Conservation (phyloP, 2,329 filamentous ascomycete species). For the Fusarium sp. region DNA sequence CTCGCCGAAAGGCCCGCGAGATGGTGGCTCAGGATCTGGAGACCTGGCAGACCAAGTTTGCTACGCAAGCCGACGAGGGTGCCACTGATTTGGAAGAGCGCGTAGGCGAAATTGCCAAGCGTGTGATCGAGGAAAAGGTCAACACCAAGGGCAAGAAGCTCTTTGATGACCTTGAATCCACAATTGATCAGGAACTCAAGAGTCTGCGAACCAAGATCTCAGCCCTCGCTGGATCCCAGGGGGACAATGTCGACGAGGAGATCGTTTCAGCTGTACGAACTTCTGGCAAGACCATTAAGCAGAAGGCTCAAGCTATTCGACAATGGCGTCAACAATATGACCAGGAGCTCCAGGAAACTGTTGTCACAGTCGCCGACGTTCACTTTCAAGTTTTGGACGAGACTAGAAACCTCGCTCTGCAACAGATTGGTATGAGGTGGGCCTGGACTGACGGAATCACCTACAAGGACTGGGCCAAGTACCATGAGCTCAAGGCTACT, state of each 20-base stretch:
- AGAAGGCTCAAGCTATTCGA: constrained; percentile 79
- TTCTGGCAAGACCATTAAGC: constrained; percentile 79
- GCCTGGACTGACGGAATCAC: constrained; percentile 95
- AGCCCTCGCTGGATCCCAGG: constrained; percentile 68
- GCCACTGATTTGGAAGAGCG: constrained; percentile 77
- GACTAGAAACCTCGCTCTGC: constrained; percentile 84
- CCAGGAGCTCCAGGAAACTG: constrained; percentile 72
- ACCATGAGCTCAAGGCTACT: constrained; percentile 85
- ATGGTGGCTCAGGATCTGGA: constrained; percentile 82
- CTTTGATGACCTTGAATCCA: constrained; percentile 74
- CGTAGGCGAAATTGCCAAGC: constrained; percentile 66
- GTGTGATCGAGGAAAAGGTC: constrained; percentile 72
- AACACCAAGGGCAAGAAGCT: constrained; percentile 73
- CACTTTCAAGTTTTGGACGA: constrained; percentile 85
- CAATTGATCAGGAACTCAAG: constrained; percentile 71
- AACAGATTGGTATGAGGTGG: constrained; percentile 94
- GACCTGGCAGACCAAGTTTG: constrained; percentile 89
- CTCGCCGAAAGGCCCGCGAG: constrained; percentile 69
- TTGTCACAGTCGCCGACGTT: constrained; percentile 78
- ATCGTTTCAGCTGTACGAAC: constrained; percentile 66
- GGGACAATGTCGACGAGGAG: constrained; percentile 56
- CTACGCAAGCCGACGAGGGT: constrained; percentile 85
- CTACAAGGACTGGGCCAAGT: constrained; percentile 97
- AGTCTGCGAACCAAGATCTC: constrained; percentile 76
- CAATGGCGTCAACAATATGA: constrained; percentile 81